Evolutionary conservation across 2,329 filamentous ascomycete species (phyloP).

Genomic region (Zymoseptoria tritici): DNA sequence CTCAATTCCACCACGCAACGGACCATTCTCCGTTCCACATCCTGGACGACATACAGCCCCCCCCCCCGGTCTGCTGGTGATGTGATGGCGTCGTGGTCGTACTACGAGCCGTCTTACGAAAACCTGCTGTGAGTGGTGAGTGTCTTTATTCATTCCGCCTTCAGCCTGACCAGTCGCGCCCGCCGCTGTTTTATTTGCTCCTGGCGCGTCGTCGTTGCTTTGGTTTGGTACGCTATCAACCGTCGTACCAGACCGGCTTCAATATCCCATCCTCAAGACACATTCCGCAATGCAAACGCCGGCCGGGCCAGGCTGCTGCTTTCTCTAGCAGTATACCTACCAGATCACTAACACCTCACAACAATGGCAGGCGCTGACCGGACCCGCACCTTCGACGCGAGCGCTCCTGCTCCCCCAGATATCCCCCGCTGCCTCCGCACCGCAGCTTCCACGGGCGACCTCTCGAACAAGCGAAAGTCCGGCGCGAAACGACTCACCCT

Average conservation of each 20-base stretch:
- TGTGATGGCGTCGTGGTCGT: neutral
- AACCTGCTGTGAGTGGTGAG: neutral
- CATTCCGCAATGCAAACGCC: neutral
- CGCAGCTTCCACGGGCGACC: neutral
- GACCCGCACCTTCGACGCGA: neutral
- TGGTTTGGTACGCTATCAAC: neutral
- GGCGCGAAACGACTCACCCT: slow-evolving; percentile 28
- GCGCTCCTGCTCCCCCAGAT: no score
- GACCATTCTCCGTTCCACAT: neutral
- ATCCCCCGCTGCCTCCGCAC: neutral
- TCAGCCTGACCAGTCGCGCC: no score
- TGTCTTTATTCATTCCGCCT: neutral
- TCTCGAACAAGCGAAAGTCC: neutral
- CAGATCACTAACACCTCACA: neutral
- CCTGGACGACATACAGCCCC: neutral
- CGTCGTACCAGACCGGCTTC: neutral
- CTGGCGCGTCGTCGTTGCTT: no score
- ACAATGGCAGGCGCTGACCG: neutral
- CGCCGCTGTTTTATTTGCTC: no score
- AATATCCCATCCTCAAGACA: neutral
- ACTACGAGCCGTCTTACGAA: neutral
- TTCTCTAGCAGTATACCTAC: neutral
- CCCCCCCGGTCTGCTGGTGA: neutral
- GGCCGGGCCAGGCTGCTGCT: neutral
- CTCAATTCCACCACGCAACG: neutral